A percentile compares a stretch with the other conserved stretches of the same genome.
phyloP scores from a whole-genome alignment of 2,329 filamentous ascomycete species.

The Microascus cirrosus region DNA sequence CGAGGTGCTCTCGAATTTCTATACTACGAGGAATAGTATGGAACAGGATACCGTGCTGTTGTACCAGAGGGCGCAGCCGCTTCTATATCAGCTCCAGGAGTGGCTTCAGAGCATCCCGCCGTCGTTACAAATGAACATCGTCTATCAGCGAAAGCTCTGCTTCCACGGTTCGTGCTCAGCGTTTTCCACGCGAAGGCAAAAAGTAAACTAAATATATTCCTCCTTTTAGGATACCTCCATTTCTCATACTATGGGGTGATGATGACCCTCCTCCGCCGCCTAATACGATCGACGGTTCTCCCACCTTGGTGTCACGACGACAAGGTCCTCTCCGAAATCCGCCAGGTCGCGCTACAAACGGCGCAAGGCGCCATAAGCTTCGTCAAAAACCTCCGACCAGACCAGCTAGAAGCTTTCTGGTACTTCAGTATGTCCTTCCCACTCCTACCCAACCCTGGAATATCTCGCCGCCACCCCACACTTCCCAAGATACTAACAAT shows the following conservation, averaged over 20 bases:
- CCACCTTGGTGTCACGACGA: neutral
- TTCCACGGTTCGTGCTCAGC: conserved; percentile 21
- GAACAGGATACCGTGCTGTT: conserved; percentile 21
- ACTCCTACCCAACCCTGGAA: too few species aligned
- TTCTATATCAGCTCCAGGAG: conserved; percentile 29
- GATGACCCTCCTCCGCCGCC: conserved; percentile 28
- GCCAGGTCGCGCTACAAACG: neutral
- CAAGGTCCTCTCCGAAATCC: neutral
- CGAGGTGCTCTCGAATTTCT: conserved; percentile 31
- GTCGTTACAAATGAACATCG: conserved; percentile 27
- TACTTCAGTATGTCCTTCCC: conserved; percentile 13
- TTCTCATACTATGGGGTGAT: conserved; percentile 30
- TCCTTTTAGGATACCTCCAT: conserved; percentile 23
- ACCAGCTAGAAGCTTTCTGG: conserved; percentile 29
- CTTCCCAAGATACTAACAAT: neutral
- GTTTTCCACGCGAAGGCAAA: conserved; percentile 29
- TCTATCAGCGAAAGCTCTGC: conserved; percentile 22
- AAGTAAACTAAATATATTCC: conserved; percentile 23
- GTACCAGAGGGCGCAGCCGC: conserved; percentile 33
- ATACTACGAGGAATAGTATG: conserved; percentile 19
- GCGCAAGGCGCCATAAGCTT: conserved; percentile 7
- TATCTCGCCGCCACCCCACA: too few species aligned
- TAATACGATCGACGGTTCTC: conserved; percentile 17
- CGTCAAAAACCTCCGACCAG: conserved; percentile 20
- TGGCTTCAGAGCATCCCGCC: conserved; percentile 32